A percentile compares a stretch with the other conserved stretches of the same genome.
Conservation (phyloP, 2,329 filamentous ascomycete genomes). For the Ceratocystiopsis sp. region DNA sequence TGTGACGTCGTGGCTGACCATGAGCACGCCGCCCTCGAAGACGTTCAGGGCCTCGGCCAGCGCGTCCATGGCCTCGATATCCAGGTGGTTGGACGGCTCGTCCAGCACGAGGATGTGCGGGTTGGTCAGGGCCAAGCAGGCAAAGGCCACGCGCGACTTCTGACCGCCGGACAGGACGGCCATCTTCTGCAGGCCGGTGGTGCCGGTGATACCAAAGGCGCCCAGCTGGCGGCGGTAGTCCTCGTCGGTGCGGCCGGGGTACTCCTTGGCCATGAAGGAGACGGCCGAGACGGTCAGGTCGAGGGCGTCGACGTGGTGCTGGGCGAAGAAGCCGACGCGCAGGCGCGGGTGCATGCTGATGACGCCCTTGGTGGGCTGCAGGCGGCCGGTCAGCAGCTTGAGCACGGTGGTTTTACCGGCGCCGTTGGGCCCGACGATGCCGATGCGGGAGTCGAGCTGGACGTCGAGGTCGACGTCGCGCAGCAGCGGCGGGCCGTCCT, state of each 20-base stretch:
- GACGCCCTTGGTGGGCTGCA: conserved; percentile 58
- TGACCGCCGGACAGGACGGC: conserved; percentile 86
- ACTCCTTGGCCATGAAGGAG: conserved; percentile 86
- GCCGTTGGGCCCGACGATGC: conserved; percentile 97
- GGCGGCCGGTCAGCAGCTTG: conserved; percentile 84
- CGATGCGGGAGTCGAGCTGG: conserved; percentile 92
- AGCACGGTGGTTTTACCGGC: conserved; percentile 97
- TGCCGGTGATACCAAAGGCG: conserved; percentile 80
- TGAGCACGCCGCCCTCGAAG: conserved; percentile 89
- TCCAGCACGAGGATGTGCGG: conserved; percentile 96
- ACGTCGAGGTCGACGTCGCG: conserved; percentile 86
- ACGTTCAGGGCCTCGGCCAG: conserved; percentile 65
- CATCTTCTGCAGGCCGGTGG: conserved; percentile 94
- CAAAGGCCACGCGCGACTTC: conserved; percentile 95
- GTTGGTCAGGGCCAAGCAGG: conserved; percentile 83
- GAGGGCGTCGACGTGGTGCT: conserved; percentile 93
- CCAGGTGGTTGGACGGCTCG: conserved; percentile 95
- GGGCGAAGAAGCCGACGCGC: conserved; percentile 89
- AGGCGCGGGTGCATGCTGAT: conserved; percentile 82
- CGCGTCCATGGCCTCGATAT: conserved; percentile 99
- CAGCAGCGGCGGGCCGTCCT: conserved; percentile 57
- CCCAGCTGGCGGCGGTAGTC: conserved; percentile 92
- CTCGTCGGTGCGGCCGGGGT: conserved; percentile 82
- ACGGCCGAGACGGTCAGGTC: conserved; percentile 82
- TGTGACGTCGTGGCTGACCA: conserved; percentile 98